phyloP scores from a whole-genome alignment of 129 eudicot genomes.

The Saposhnikovia divaricata region DNA sequence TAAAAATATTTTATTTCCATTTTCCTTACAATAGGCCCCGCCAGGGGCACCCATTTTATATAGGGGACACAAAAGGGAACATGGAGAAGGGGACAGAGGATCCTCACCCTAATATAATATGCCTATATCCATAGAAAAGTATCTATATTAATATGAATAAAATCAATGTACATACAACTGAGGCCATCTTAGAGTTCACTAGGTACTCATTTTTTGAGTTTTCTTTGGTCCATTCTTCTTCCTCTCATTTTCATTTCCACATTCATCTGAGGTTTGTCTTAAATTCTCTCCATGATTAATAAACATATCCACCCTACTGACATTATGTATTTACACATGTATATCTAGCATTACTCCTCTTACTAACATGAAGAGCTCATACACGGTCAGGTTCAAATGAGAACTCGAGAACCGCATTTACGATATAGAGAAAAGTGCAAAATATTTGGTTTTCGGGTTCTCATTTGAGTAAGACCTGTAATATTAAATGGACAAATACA shows the following conservation, averaged over 20 bases:
- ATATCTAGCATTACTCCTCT: neutral
- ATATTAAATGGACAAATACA: neutral
- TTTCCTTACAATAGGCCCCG: too few species aligned
- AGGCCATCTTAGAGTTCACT: neutral
- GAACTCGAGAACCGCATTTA: neutral
- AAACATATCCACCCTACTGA: too few species aligned
- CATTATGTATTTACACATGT: too few species aligned
- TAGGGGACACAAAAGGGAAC: too few species aligned
- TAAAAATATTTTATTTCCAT: too few species aligned
- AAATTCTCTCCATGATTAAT: too few species aligned
- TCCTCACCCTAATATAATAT: too few species aligned
- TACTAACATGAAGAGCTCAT: neutral
- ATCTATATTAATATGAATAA: neutral
- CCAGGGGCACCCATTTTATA: too few species aligned
- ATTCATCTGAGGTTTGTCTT: neutral
- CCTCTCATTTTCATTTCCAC: constrained; percentile 1
- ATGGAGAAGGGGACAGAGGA: too few species aligned
- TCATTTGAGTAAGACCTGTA: neutral
- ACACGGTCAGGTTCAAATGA: neutral
- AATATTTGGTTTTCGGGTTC: neutral
- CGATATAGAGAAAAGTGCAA: neutral
- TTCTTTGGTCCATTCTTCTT: neutral
- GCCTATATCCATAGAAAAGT: neutral
- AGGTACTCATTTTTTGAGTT: neutral
- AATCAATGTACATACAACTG: neutral